Evolutionary conservation across 2,329 filamentous ascomycete species (phyloP).

Genomic region (Sclerotinia trifoliorum): DNA sequence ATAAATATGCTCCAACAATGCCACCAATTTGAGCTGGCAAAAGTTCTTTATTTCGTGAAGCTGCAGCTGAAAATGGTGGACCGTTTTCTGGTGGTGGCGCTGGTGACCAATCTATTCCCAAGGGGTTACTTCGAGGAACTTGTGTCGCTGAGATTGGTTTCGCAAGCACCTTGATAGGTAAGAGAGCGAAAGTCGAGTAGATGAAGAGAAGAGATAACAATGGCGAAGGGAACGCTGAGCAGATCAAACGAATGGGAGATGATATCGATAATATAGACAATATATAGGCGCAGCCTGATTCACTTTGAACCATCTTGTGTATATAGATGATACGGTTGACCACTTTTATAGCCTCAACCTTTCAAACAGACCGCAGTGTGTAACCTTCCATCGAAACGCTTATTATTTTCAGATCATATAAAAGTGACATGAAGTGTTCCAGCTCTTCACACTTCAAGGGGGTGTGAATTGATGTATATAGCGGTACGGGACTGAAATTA

Average conservation of each 20-base stretch:
- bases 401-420: background rate
- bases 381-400: constrained; percentile 15
- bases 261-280: background rate
- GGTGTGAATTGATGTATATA: constrained; percentile 18
- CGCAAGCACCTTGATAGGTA: background rate
- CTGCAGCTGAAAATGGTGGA: constrained; percentile 56
- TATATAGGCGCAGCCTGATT: background rate
- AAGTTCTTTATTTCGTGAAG: constrained; percentile 59
- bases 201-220: background rate
- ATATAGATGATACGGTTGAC: constrained; percentile 8
- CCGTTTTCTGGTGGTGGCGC: constrained; percentile 60
- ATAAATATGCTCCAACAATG: constrained; percentile 79
- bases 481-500: constrained; percentile 15
- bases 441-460: constrained; percentile 13
- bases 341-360: constrained; percentile 19
- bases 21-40: constrained; percentile 81
- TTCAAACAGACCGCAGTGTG: background rate
- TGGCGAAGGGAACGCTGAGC: background rate
- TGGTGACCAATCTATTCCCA: constrained; percentile 51
- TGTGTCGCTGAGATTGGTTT: background rate
- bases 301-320: constrained; percentile 23
- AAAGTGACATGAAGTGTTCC: constrained; percentile 13
- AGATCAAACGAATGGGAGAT: constrained; percentile 7
- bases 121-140: constrained; percentile 13
- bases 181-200: background rate